These are phyloP conservation scores for Ashbya aceris DNA, from an alignment of 1,139 yeast species.

Conservation along the genomic window DNA sequence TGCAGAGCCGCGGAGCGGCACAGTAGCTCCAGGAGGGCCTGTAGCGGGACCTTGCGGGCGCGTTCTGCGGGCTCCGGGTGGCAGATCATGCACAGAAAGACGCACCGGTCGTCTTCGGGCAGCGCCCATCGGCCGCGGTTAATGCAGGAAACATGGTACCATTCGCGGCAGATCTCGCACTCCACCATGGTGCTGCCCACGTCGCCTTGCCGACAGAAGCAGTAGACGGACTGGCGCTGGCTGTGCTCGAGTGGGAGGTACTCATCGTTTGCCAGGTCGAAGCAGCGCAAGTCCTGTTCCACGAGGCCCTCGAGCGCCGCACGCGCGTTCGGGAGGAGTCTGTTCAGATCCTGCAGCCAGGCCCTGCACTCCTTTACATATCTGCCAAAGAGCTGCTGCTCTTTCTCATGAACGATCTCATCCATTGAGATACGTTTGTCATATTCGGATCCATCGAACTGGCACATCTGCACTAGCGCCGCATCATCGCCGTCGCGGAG, in stretches of 20 bases:
- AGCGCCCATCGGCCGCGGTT: constrained; percentile 32
- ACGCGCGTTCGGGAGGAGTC: constrained; percentile 35
- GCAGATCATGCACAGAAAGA: constrained; percentile 64
- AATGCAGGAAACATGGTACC: constrained; percentile 71
- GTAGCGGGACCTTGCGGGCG: constrained; percentile 25
- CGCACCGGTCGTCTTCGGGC: constrained; percentile 32
- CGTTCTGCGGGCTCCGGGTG: constrained; percentile 11
- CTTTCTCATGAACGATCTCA: constrained; percentile 9
- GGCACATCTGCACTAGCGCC: constrained; percentile 9
- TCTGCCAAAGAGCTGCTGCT: constrained; percentile 8
- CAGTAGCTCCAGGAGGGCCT: constrained; percentile 30
- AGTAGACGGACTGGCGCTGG: constrained; percentile 36
- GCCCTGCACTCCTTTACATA: constrained; percentile 27
- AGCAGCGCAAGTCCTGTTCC: constrained; percentile 28
- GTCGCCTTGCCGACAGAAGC: constrained; percentile 64
- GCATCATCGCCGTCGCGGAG: constrained; percentile 6
- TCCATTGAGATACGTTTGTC: constrained; percentile 23
- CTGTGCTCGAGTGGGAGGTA: constrained; percentile 20
- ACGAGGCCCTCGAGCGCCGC: constrained; percentile 19
- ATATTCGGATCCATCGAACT: constrained; percentile 22
- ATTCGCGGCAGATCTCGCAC: constrained; percentile 70
- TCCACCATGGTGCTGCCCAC: constrained; percentile 63
- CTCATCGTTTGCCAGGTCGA: constrained; percentile 33
- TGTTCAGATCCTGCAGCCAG: constrained; percentile 40
- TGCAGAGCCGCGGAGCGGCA: constrained; percentile 32